Conservation (phyloP, 495 filamentous ascomycete genomes). For the Terfezia boudieri region DNA sequence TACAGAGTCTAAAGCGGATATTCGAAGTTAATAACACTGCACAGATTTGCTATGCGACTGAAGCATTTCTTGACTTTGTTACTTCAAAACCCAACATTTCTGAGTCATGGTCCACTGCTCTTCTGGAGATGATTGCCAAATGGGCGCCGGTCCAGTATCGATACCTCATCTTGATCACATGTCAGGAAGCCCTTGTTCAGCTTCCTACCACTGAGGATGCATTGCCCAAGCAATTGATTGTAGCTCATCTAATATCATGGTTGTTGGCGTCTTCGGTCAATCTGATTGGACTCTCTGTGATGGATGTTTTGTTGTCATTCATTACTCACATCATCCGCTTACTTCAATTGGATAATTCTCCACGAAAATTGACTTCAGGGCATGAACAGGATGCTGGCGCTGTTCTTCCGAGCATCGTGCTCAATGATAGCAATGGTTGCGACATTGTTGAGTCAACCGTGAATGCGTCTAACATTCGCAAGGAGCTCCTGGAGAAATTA, state of each 20-base stretch:
- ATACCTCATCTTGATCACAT: conserved; percentile 59
- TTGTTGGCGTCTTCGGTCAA: conserved; percentile 73
- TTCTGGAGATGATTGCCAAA: conserved; percentile 51
- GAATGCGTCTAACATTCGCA: conserved; percentile 24
- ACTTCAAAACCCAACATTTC: conserved; percentile 27
- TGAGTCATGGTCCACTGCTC: conserved; percentile 52
- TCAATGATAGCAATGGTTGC: conserved; percentile 10
- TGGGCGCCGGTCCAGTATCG: conserved; percentile 86
- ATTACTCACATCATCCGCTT: conserved; percentile 55
- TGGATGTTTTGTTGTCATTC: conserved; percentile 67
- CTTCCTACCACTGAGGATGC: conserved; percentile 42
- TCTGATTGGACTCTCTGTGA: conserved; percentile 79
- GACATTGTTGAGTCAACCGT: conserved; percentile 12
- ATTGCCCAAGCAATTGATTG: conserved; percentile 43
- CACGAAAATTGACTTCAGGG: conserved; percentile 12
- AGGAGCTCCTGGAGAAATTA: conserved; percentile 39
- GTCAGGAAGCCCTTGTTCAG: conserved; percentile 48
- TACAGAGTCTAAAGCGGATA: conserved; percentile 60
- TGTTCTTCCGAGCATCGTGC: conserved; percentile 10
- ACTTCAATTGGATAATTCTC: conserved; percentile 36
- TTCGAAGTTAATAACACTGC: conserved; percentile 51
- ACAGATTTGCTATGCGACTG: conserved; percentile 54
- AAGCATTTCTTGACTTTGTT: conserved; percentile 48
- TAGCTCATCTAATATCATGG: conserved; percentile 52
- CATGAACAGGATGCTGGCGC: conserved; percentile 17